Conservation (phyloP, 2,329 filamentous ascomycete genomes). For the Meredithiella fracta region DNA sequence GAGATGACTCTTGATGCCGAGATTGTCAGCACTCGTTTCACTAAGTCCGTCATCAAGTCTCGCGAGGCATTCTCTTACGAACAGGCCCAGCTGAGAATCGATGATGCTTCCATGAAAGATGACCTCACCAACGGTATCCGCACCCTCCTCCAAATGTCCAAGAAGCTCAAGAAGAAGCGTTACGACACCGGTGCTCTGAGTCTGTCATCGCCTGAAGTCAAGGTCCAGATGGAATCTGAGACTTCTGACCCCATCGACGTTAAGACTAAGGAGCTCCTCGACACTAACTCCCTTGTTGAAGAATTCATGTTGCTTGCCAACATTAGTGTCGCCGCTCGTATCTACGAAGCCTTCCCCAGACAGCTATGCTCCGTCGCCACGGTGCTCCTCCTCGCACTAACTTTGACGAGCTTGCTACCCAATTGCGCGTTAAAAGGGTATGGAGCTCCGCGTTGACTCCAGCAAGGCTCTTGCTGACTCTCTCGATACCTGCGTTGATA, state of each 20-base stretch:
- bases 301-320: constrained; percentile 99
- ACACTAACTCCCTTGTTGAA: constrained; percentile 94
- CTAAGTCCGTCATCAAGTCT: constrained; percentile 94
- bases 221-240: constrained; percentile 73
- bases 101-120: constrained; percentile 73
- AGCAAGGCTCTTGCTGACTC: constrained; percentile 90
- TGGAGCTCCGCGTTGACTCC: constrained; percentile 69
- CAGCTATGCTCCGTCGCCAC: constrained; percentile 82
- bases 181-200: constrained; percentile 93
- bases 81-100: constrained; percentile 83
- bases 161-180: constrained; percentile 84
- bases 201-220: constrained; percentile 93
- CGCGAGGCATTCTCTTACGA: constrained; percentile 97
- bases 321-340: constrained; percentile 78
- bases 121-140: constrained; percentile 84
- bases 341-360: constrained; percentile 90
- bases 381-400: constrained; percentile 85
- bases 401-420: constrained; percentile 84
- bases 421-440: constrained; percentile 73
- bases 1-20: constrained; percentile 75
- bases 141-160: constrained; percentile 70
- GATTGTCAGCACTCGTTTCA: constrained; percentile 72
- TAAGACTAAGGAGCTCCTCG: constrained; percentile 83
- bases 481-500: constrained; percentile 68
- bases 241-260: constrained; percentile 92